Evolutionary conservation across 208 protist genomes (phyloP).

Genomic region (Wallacemonas sp.): DNA sequence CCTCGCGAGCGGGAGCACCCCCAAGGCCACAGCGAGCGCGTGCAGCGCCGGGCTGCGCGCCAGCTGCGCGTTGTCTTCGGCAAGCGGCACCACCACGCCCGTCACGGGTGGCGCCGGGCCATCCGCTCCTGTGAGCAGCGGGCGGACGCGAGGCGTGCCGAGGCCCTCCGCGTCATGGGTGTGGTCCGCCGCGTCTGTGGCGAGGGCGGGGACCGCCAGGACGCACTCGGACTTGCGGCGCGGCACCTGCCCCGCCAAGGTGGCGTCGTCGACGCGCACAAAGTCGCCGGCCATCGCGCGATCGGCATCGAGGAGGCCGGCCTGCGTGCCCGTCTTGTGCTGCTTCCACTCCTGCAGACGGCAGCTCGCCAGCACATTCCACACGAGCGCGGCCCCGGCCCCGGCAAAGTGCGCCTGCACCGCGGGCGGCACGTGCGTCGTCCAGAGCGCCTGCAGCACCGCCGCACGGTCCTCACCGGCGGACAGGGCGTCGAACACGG

Average conservation of each 20-base stretch:
- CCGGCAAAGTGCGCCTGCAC: conserved; percentile 30
- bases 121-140: not conserved
- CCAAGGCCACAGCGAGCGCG: conserved; percentile 3
- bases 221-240: not conserved
- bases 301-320: conserved; percentile 21
- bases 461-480: conserved; percentile 58
- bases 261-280: conserved; percentile 23
- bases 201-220: not conserved
- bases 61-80: not conserved
- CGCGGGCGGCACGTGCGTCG: conserved; percentile 33
- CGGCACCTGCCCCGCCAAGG: conserved; percentile 22
- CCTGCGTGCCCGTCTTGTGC: conserved; percentile 20
- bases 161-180: no score
- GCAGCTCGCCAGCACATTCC: conserved; percentile 78
- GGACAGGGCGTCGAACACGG: conserved; percentile 37
- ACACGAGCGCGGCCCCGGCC: conserved; percentile 52
- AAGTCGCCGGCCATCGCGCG: conserved; percentile 63
- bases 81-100: conserved; percentile 10
- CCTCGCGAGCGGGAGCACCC: conserved; percentile 3
- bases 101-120: not conserved
- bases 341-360: conserved; percentile 40
- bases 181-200: not conserved
- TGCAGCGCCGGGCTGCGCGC: not conserved
- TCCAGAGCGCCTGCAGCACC: conserved; percentile 48
- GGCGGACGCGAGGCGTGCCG: not conserved